phyloP scores from a whole-genome alignment of 176 grass and related monocot species.

The Triticum aestivum region IWGSC_CS_RefSeq_v2.1 NC_057798.1:805034307-805034806 shows the following conservation, averaged over 20 bases:
- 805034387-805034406: neutral
- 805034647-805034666: neutral
- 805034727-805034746: too few relatives aligned
- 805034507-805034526: neutral
- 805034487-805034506: neutral
- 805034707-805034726: too few relatives aligned
- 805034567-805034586: neutral
- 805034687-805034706: too few relatives aligned
- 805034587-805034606: neutral
- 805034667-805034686: too few relatives aligned
- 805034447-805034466: neutral
- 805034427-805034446: neutral
- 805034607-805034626: neutral
- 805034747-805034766: too few relatives aligned
- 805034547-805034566: neutral
- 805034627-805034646: neutral
- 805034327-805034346: neutral
- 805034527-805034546: neutral
- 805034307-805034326: neutral
- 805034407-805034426: neutral
- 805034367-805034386: neutral
- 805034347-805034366: neutral
- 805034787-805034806: too few relatives aligned
- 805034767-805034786: too few relatives aligned
- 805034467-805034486: neutral